A percentile compares a stretch with the other conserved stretches of the same genome.
These are phyloP conservation scores for Cladosporium sp. DNA, from an alignment of 2,329 filamentous ascomycete genomes.

Conservation along the genomic window DNA sequence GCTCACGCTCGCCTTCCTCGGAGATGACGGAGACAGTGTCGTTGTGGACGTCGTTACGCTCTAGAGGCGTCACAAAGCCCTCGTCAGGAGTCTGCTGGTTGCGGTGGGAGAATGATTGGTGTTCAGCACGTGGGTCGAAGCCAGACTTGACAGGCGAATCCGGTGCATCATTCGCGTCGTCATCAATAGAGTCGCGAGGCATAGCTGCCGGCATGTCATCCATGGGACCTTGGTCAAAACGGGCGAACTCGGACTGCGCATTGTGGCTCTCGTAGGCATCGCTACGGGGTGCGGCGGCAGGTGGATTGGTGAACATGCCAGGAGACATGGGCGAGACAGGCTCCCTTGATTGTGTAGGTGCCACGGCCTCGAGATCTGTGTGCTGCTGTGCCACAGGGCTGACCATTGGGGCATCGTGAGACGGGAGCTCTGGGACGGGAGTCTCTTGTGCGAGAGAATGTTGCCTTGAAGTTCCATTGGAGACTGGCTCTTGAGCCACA, in stretches of 20 bases:
- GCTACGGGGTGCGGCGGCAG: slow-evolving; percentile 52
- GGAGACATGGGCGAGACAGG: slow-evolving; percentile 21
- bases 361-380: not conserved
- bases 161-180: slow-evolving; percentile 7
- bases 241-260: slow-evolving; percentile 58
- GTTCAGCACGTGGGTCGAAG: slow-evolving; percentile 16
- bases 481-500: slow-evolving; percentile 8
- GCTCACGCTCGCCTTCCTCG: slow-evolving; percentile 32
- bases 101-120: slow-evolving; percentile 13
- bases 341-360: slow-evolving; percentile 11
- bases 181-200: slow-evolving; percentile 43
- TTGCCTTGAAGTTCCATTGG: not conserved
- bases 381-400: not conserved
- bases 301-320: slow-evolving; percentile 45
- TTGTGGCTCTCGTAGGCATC: slow-evolving; percentile 57
- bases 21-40: slow-evolving; percentile 41
- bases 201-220: slow-evolving; percentile 80
- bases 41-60: slow-evolving; percentile 13
- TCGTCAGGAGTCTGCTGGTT: slow-evolving; percentile 14
- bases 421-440: not conserved
- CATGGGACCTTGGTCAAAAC: slow-evolving; percentile 86
- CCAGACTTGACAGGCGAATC: slow-evolving; percentile 4
- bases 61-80: slow-evolving; percentile 18
- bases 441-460: slow-evolving; percentile 1
- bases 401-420: not conserved